Evolutionary conservation across 2,329 filamentous ascomycete species (phyloP).

Genomic region (Penicillium expansum): DNA sequence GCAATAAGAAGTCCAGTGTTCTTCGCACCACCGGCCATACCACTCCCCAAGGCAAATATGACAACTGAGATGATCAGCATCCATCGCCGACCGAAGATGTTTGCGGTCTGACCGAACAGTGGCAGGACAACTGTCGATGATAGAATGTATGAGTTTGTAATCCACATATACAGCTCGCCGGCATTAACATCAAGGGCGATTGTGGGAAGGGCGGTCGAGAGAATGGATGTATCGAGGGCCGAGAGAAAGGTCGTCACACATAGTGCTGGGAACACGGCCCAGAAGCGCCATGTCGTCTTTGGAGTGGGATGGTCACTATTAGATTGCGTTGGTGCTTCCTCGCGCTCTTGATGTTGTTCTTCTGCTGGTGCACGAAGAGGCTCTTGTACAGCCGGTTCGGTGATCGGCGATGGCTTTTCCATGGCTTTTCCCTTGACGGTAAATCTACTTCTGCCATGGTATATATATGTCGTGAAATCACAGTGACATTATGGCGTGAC

Average conservation of each 20-base stretch:
- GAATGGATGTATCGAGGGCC: conserved; percentile 40
- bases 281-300: conserved; percentile 23
- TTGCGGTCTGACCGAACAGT: conserved; percentile 50
- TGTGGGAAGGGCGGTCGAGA: conserved; percentile 43
- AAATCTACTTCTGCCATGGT: too few species aligned
- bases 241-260: conserved; percentile 30
- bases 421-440: too few species aligned
- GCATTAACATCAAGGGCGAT: conserved; percentile 36
- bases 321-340: too few species aligned
- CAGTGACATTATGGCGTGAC: too few species aligned
- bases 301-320: too few species aligned
- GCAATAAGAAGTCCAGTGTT: conserved; percentile 25
- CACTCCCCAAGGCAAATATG: conserved; percentile 54
- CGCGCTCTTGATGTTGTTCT: too few species aligned
- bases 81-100: conserved; percentile 53
- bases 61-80: conserved; percentile 43
- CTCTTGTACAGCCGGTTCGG: too few species aligned
- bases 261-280: conserved; percentile 29
- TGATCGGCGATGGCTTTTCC: too few species aligned
- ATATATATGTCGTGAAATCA: too few species aligned
- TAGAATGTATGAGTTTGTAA: conserved; percentile 35
- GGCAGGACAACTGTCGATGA: conserved; percentile 49
- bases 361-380: too few species aligned
- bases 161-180: conserved; percentile 38
- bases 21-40: conserved; percentile 50